Evolutionary conservation across 2,329 filamentous ascomycete species (phyloP).

Genomic region (Alternaria postmessia): DNA sequence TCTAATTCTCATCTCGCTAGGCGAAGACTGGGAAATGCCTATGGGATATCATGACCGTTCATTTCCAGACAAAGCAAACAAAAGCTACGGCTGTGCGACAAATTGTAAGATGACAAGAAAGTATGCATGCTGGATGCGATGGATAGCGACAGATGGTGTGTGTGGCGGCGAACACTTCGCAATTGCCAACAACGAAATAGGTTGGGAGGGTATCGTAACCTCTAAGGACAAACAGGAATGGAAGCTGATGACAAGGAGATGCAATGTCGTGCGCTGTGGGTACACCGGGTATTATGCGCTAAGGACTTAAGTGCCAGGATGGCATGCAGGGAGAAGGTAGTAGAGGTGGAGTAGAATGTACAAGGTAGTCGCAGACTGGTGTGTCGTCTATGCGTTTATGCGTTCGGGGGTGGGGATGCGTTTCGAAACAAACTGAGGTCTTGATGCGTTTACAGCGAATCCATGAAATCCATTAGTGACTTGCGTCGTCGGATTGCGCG

Average conservation of each 20-base stretch:
- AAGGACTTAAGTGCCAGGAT: background rate
- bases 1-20: background rate
- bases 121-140: conserved; percentile 25
- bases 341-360: conserved; percentile 2
- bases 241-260: background rate
- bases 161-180: conserved; percentile 26
- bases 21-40: background rate
- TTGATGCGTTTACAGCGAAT: conserved; percentile 23
- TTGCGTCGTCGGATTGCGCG: conserved; percentile 47
- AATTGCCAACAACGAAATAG: conserved; percentile 4
- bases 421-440: conserved; percentile 28
- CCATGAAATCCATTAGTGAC: conserved; percentile 48
- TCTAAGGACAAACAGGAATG: conserved; percentile 2
- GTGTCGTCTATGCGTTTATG: conserved; percentile 22
- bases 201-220: conserved; percentile 20
- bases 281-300: conserved; percentile 25
- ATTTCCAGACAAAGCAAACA: conserved; percentile 5
- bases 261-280: conserved; percentile 13
- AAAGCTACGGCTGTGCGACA: background rate
- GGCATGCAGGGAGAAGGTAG: conserved; percentile 4
- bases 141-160: conserved; percentile 23
- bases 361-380: conserved; percentile 7
- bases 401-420: conserved; percentile 8
- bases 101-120: background rate
- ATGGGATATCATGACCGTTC: conserved; percentile 7